phyloP scores from a whole-genome alignment of 441 rosid genomes.

The Erysimum cheiri region DNA sequence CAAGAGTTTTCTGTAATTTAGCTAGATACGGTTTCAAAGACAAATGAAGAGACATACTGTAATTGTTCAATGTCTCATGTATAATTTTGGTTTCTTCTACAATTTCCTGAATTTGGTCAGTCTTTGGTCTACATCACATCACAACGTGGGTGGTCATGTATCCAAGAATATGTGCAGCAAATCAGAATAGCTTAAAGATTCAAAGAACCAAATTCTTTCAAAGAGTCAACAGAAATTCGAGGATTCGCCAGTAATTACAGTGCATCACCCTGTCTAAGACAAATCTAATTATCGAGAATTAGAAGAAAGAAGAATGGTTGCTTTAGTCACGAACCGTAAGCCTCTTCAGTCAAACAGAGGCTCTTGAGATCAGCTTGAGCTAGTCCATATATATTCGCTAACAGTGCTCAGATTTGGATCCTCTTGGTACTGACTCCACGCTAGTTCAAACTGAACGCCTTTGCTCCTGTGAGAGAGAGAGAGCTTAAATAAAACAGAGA shows the following conservation, averaged over 20 bases:
- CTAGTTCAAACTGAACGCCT: constrained; percentile 61
- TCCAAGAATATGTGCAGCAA: neutral
- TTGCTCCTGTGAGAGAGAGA: constrained; percentile 54
- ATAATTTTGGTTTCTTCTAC: neutral
- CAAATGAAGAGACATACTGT: constrained; percentile 13
- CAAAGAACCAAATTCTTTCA: constrained; percentile 1
- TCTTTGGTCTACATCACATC: neutral
- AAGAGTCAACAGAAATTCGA: neutral
- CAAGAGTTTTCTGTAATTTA: constrained; percentile 23
- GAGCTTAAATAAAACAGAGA: neutral
- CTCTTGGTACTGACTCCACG: constrained; percentile 65
- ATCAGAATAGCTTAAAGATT: neutral
- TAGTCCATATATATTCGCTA: constrained; percentile 26
- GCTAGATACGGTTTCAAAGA: neutral
- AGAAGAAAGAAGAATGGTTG: neutral
- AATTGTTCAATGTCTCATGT: constrained; percentile 12
- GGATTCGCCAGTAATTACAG: neutral
- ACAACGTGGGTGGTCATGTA: neutral
- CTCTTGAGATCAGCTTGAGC: neutral
- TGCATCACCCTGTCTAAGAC: neutral
- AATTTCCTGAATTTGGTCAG: neutral
- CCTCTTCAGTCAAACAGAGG: neutral
- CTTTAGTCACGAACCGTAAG: neutral
- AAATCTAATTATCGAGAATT: neutral
- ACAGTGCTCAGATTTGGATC: constrained; percentile 63